phyloP scores from a whole-genome alignment of 371 early-diverging fungal species.

The Gilbertella persicaria region DNA sequence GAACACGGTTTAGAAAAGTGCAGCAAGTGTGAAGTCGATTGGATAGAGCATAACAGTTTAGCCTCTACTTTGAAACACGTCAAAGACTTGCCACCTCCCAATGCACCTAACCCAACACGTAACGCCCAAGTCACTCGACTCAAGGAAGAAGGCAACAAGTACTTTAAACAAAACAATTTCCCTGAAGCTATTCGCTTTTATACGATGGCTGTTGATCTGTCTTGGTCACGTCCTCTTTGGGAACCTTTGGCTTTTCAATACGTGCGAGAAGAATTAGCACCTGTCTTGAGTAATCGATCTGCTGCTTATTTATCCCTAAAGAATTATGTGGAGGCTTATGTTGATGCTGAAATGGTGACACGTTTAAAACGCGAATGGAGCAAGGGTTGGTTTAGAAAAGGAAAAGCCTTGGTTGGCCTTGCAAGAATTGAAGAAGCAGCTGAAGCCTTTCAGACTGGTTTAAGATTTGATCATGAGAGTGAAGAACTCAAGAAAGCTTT shows the following conservation, averaged over 20 bases:
- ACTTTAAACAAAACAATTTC: constrained; percentile 66
- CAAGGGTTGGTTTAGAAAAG: constrained; percentile 83
- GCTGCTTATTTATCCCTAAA: constrained; percentile 69
- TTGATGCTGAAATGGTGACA: constrained; percentile 78
- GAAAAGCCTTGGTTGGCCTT: constrained; percentile 71
- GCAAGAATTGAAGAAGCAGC: constrained; percentile 67
- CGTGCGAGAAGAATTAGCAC: constrained; percentile 70
- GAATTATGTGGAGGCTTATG: constrained; percentile 72
- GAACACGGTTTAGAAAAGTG: constrained; percentile 55
- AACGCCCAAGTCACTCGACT: constrained; percentile 67
- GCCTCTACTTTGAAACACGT: constrained; percentile 54
- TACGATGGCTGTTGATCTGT: constrained; percentile 70
- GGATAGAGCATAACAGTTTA: constrained; percentile 54
- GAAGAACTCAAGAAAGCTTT: constrained; percentile 58
- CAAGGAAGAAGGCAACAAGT: constrained; percentile 76
- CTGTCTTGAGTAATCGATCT: constrained; percentile 72
- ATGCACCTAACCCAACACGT: constrained; percentile 62
- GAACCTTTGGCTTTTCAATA: constrained; percentile 66
- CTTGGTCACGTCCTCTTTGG: constrained; percentile 78
- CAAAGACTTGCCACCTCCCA: constrained; percentile 71
- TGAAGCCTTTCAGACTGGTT: constrained; percentile 67
- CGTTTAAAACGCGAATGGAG: constrained; percentile 74
- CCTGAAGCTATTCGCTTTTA: constrained; percentile 73
- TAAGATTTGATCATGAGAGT: constrained; percentile 69
- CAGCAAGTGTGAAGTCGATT: constrained; percentile 48